Conservation (phyloP, 2,329 filamentous ascomycete species). For the Monilinia fructigena region DNA sequence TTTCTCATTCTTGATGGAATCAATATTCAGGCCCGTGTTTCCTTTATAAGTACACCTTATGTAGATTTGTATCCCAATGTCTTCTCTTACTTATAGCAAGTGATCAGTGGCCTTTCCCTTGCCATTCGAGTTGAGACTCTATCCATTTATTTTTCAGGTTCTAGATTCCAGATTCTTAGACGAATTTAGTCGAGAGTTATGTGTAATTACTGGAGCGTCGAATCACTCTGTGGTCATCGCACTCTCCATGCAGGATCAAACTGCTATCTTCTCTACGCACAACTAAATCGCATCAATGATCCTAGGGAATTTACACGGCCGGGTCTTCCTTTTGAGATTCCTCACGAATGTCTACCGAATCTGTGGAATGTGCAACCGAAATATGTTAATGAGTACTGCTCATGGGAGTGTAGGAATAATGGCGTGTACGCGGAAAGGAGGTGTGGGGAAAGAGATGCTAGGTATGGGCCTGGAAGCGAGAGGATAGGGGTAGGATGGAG, state of each 20-base stretch:
- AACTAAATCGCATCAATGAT: conserved; percentile 39
- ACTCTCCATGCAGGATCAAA: conserved; percentile 35
- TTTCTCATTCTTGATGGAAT: neutral
- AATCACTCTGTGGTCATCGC: conserved; percentile 36
- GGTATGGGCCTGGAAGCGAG: conserved; percentile 36
- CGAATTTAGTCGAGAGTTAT: conserved; percentile 24
- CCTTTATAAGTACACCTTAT: conserved; percentile 13
- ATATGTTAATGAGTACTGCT: conserved; percentile 32
- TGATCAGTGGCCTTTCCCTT: neutral
- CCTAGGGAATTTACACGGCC: conserved; percentile 28
- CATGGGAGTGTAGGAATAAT: conserved; percentile 39
- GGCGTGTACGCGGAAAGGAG: conserved; percentile 29
- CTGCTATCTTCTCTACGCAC: conserved; percentile 38
- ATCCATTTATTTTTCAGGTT: neutral
- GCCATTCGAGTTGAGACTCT: conserved; percentile 22
- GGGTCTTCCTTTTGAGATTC: conserved; percentile 35
- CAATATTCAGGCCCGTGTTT: conserved; percentile 11
- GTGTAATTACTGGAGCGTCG: conserved; percentile 38
- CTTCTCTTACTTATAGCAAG: conserved; percentile 7
- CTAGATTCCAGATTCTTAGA: neutral
- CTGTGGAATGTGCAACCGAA: conserved; percentile 30
- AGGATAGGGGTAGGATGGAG: conserved; percentile 40
- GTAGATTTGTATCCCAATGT: conserved; percentile 2
- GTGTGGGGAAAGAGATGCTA: conserved; percentile 34
- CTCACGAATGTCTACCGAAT: conserved; percentile 34